Evolutionary conservation across 257 asterid species (phyloP).

Genomic region (Solanum pinnatisectum): DNA sequence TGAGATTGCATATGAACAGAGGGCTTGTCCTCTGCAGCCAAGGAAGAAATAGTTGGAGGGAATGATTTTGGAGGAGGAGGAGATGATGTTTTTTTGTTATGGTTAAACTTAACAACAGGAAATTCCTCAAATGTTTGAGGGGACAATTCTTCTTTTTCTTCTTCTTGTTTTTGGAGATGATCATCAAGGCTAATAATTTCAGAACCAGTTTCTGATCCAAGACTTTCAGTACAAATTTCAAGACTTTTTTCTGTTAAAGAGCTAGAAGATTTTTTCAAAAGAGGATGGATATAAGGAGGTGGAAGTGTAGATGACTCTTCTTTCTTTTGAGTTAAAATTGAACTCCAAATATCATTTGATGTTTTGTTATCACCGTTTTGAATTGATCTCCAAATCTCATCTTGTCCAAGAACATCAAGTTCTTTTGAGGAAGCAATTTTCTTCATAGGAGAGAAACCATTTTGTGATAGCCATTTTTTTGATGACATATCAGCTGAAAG

Average conservation of each 20-base stretch:
- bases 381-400: background rate
- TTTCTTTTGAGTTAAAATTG: slow-evolving; percentile 16
- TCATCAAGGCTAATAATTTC: slow-evolving; percentile 34
- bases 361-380: background rate
- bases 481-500: slow-evolving; percentile 42
- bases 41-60: slow-evolving; percentile 77
- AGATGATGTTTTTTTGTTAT: slow-evolving; percentile 11
- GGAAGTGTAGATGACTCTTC: slow-evolving; percentile 14
- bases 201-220: slow-evolving; percentile 88
- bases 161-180: background rate
- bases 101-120: slow-evolving; percentile 25
- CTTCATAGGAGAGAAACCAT: slow-evolving; percentile 18
- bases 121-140: slow-evolving; percentile 15
- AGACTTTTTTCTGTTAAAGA: slow-evolving; percentile 59
- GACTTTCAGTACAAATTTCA: slow-evolving; percentile 79
- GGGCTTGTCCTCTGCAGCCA: slow-evolving; percentile 29
- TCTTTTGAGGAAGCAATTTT: slow-evolving; percentile 20
- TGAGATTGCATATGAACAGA: slow-evolving; percentile 53
- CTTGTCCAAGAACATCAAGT: slow-evolving; percentile 8
- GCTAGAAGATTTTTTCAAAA: slow-evolving; percentile 26
- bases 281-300: slow-evolving; percentile 57
- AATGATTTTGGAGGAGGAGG: slow-evolving; percentile 38
- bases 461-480: slow-evolving; percentile 28
- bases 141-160: background rate
- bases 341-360: background rate